Percentiles rank a stretch among this genome's conserved stretches.
Evolutionary conservation across 169 alveolate species (phyloP).

Genomic region (Theileria parva): DNA sequence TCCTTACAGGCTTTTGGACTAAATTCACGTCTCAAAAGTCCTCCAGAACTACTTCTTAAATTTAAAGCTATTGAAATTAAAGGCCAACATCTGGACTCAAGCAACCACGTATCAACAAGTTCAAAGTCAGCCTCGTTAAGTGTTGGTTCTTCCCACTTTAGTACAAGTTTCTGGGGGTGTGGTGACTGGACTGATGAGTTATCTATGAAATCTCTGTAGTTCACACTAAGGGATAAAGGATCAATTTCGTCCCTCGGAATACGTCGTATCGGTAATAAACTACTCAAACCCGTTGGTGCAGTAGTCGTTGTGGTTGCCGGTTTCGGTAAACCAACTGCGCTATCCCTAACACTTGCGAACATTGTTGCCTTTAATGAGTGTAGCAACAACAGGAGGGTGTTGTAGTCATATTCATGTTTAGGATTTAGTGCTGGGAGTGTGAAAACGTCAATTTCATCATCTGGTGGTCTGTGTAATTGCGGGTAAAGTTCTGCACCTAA

Average conservation of each 20-base stretch:
- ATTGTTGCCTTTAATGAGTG: constrained; percentile 31
- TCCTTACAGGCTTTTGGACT: constrained; percentile 42
- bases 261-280: constrained; percentile 15
- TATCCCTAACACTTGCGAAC: not conserved
- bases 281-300: not conserved
- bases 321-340: not conserved
- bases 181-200: not conserved
- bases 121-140: constrained; percentile 47
- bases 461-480: constrained; percentile 62
- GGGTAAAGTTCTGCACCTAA: constrained; percentile 64
- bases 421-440: constrained; percentile 62
- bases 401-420: constrained; percentile 48
- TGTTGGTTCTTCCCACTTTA: constrained; percentile 34
- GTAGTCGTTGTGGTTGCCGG: not conserved
- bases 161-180: constrained; percentile 15
- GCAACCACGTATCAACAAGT: constrained; percentile 62
- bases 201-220: constrained; percentile 33
- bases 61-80: constrained; percentile 52
- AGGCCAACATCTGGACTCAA: constrained; percentile 55
- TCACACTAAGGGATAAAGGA: constrained; percentile 30
- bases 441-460: constrained; percentile 64
- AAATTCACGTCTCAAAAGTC: constrained; percentile 46
- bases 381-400: constrained; percentile 42
- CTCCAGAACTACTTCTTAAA: constrained; percentile 58
- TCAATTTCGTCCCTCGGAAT: constrained; percentile 39